Evolutionary conservation across 2,329 filamentous ascomycete genomes (phyloP).

Genomic region (Mycocentrospora acerina): DNA sequence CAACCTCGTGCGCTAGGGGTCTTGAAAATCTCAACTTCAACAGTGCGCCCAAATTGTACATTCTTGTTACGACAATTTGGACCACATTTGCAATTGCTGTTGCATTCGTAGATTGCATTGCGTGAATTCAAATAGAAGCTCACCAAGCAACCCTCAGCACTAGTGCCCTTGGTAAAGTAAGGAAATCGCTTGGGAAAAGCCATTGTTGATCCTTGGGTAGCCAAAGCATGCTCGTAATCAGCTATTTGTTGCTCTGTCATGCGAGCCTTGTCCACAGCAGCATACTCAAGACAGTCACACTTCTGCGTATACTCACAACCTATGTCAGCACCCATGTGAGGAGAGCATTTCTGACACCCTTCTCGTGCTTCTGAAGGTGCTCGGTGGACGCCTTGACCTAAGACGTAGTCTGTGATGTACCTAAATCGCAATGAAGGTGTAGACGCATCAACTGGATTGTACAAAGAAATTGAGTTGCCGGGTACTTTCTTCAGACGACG

Average conservation of each 20-base stretch:
- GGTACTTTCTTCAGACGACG: conserved; percentile 28
- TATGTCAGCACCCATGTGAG: conserved; percentile 53
- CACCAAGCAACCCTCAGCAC: conserved; percentile 35
- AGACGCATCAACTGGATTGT: conserved; percentile 62
- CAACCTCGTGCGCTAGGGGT: conserved; percentile 69
- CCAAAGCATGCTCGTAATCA: conserved; percentile 18
- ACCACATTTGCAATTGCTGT: conserved; percentile 67
- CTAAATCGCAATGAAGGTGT: conserved; percentile 63
- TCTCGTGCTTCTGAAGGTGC: conserved; percentile 63
- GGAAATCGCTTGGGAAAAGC: conserved; percentile 59
- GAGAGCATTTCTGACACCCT: conserved; percentile 65
- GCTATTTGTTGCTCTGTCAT: conserved; percentile 30
- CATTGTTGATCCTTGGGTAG: conserved; percentile 26
- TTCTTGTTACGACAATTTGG: conserved; percentile 70
- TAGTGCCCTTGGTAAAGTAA: conserved; percentile 52
- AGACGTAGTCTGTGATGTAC: conserved; percentile 66
- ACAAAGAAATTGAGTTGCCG: conserved; percentile 55
- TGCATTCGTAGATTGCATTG: conserved; percentile 75
- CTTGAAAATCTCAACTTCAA: conserved; percentile 76
- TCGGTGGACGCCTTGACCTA: conserved; percentile 59
- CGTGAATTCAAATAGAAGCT: conserved; percentile 47
- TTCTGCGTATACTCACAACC: conserved; percentile 64
- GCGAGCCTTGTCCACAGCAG: conserved; percentile 50
- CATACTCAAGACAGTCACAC: conserved; percentile 70
- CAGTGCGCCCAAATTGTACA: conserved; percentile 70